Percentiles rank a stretch among this genome's conserved stretches.
Evolutionary conservation across 2,329 filamentous ascomycete species (phyloP).

Genomic region (Colletotrichum navitas): DNA sequence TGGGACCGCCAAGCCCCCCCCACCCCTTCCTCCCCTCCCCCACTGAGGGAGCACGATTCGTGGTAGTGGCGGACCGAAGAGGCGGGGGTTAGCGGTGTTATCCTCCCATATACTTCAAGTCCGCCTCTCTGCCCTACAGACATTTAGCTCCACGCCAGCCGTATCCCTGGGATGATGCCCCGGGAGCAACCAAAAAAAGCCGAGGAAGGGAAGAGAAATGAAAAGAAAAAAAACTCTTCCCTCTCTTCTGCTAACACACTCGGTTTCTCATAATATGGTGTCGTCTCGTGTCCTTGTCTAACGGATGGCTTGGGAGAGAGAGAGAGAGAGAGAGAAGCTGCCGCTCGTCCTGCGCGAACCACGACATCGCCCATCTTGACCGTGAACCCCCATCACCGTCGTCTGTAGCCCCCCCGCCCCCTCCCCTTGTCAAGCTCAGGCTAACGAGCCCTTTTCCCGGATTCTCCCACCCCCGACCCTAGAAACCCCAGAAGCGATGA

Average conservation of each 20-base stretch:
- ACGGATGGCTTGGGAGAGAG: background rate
- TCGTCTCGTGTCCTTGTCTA: conserved; percentile 14
- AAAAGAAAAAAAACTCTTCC: background rate
- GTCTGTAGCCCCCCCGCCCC: no score
- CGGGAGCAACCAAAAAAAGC: background rate
- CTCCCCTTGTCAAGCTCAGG: no score
- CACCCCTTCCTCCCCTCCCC: no score
- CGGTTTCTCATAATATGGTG: background rate
- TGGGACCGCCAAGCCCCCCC: background rate
- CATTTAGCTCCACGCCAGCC: background rate
- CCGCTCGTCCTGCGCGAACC: conserved; percentile 13
- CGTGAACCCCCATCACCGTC: background rate
- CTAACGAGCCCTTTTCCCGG: no score
- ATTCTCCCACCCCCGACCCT: no score
- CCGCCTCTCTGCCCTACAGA: background rate
- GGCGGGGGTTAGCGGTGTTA: background rate
- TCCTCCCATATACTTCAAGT: background rate
- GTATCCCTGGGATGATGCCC: background rate
- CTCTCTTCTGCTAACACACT: background rate
- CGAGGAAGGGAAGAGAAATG: no score
- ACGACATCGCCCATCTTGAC: background rate
- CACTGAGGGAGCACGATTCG: background rate
- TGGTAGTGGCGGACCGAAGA: background rate
- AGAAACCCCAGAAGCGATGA: background rate
- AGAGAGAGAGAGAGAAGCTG: background rate